These are phyloP conservation scores for Volvox reticuliferus DNA, from an alignment of 139 green algal species.

Conservation along the genomic window DNA sequence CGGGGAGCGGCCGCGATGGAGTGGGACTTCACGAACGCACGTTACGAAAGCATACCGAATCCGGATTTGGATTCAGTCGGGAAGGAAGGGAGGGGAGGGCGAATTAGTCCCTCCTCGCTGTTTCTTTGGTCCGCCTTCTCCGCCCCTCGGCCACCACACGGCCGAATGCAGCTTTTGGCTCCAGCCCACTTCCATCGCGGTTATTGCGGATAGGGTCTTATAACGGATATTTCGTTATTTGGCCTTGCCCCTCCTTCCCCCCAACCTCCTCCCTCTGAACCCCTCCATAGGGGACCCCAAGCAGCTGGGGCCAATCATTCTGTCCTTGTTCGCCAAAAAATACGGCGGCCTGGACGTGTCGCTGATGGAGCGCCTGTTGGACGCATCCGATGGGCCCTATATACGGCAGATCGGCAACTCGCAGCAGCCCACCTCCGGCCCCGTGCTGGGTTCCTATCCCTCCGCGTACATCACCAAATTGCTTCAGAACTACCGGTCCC, in stretches of 20 bases:
- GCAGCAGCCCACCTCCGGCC: background rate
- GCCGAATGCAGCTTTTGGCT: too few relatives aligned
- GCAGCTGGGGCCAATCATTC: constrained; percentile 69
- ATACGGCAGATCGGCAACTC: background rate
- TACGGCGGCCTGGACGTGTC: constrained; percentile 38
- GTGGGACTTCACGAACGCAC: too few relatives aligned
- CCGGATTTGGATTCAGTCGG: too few relatives aligned
- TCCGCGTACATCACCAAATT: constrained; percentile 68
- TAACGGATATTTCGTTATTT: too few relatives aligned
- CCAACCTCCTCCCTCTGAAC: background rate
- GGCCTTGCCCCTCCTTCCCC: background rate
- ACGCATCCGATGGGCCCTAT: background rate
- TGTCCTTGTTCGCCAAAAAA: constrained; percentile 37
- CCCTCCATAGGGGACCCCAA: constrained; percentile 55
- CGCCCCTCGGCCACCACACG: too few relatives aligned
- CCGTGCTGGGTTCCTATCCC: constrained; percentile 26
- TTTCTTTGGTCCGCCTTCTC: too few relatives aligned
- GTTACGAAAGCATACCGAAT: too few relatives aligned
- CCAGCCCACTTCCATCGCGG: too few relatives aligned
- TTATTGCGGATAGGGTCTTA: too few relatives aligned
- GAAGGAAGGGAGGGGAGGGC: too few relatives aligned
- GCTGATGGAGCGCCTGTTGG: constrained; percentile 55
- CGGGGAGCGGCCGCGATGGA: too few relatives aligned
- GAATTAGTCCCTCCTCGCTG: too few relatives aligned
- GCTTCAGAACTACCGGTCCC: constrained; percentile 87